These are phyloP conservation scores for Juglanconis sp. DNA, from an alignment of 2,329 filamentous ascomycete genomes.

Conservation along the genomic window DNA sequence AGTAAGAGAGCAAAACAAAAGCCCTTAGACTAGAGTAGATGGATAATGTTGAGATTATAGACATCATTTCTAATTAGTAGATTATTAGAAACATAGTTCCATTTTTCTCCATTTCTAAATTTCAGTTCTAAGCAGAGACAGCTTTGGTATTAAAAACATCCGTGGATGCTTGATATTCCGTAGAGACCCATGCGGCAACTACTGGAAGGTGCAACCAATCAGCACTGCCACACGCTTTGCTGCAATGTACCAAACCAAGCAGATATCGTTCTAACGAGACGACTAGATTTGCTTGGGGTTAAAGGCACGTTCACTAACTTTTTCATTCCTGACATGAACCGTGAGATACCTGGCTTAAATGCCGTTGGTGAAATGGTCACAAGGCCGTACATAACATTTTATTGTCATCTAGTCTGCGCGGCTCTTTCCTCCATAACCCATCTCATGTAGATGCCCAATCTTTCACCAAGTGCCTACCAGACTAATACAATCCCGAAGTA, in stretches of 20 bases:
- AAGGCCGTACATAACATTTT: not conserved
- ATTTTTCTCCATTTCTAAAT: too few species aligned
- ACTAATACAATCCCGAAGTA: not conserved
- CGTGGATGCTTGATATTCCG: not conserved
- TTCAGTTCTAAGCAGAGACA: not conserved
- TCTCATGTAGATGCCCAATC: not conserved
- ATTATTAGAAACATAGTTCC: too few species aligned
- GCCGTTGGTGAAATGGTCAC: not conserved
- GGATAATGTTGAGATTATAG: too few species aligned
- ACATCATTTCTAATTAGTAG: too few species aligned
- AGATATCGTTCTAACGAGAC: constrained; percentile 4
- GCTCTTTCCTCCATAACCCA: not conserved
- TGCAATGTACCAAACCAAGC: constrained; percentile 6
- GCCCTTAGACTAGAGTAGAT: too few species aligned
- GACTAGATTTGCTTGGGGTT: not conserved
- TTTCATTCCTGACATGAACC: too few species aligned
- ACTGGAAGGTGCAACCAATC: not conserved
- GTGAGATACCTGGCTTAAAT: too few species aligned
- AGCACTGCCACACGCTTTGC: not conserved
- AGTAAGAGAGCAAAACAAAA: too few species aligned
- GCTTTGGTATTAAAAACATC: not conserved
- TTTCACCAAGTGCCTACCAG: not conserved
- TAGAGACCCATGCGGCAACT: too few species aligned
- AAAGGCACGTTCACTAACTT: too few species aligned
- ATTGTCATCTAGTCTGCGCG: not conserved